Conservation (phyloP, 371 early-diverging fungal genomes). For the Funneliformis caledonium region DNA sequence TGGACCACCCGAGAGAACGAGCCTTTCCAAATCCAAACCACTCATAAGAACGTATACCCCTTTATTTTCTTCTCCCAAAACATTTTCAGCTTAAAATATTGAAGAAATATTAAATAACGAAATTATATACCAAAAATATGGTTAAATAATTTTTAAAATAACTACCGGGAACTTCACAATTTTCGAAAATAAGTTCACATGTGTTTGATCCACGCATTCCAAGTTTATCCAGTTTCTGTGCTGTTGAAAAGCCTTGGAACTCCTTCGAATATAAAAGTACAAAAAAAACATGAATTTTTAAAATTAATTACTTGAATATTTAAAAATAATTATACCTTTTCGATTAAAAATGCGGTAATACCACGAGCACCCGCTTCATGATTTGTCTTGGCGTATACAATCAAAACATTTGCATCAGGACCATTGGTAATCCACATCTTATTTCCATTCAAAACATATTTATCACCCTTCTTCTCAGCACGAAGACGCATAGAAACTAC, state of each 20-base stretch:
- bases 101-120: neutral
- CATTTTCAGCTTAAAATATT: constrained; percentile 72
- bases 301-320: neutral
- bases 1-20: constrained; percentile 94
- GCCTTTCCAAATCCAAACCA: constrained; percentile 91
- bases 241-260: constrained; percentile 86
- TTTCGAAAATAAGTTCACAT: constrained; percentile 94
- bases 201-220: constrained; percentile 98
- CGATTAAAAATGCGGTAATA: constrained; percentile 94
- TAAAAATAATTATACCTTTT: constrained; percentile 61
- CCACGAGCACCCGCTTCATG: constrained; percentile 80
- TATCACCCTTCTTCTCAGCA: constrained; percentile 85
- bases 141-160: neutral
- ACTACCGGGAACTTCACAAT: constrained; percentile 87
- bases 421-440: constrained; percentile 99
- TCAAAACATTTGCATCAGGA: constrained; percentile 90
- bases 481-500: constrained; percentile 92
- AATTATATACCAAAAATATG: neutral
- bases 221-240: constrained; percentile 93
- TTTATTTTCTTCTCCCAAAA: constrained; percentile 83
- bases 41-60: constrained; percentile 98
- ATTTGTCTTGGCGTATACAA: constrained; percentile 96
- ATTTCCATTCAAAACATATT: constrained; percentile 82
- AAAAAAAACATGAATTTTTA: neutral
- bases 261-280: constrained; percentile 48